Base-by-base conservation (phyloP, 495 filamentous ascomycete species). In the Chaetomium tenue region DNA sequence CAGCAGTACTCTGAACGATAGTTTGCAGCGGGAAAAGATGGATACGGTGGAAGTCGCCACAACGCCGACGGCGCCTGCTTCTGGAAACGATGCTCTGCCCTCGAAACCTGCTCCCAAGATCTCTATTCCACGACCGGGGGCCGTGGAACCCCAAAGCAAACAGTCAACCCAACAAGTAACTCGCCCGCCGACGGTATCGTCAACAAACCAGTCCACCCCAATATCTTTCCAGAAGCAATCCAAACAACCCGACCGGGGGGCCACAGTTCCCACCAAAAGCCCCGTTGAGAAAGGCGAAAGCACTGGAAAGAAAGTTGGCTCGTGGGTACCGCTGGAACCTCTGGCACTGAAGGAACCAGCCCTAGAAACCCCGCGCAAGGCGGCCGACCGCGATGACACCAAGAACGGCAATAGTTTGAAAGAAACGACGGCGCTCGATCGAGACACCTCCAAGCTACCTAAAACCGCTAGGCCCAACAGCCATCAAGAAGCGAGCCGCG, bases 271-370 rank as follows among this genome's bases (percentile, higher is more conserved):
- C 18, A n/a, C 52, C 1, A 20, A 25, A 12, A n/a, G 37, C 3
- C 47, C 30, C 7, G 22, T 47, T 30, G 55, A 63, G n/a, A 54
- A 59, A 46, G 64, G 53, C 15, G 64, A 63, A 25, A 20, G 15
- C 0, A 0, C 28, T 18, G 4, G 5, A n/a, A 28, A 58, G 42
- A 55, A 47, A 2, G 15, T 18, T 16, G n/a, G 5, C 12, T 13
- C 40, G 4, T 16, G 1, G 18, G 3, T n/a, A 6, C 9, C 20
- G 1, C 8, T 3, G 18, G 3, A 12, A 6, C 9, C 20, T 1
- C 8, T 3, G n/a, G 20, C 46, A 9, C 46, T 28, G 15, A 13
- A 12, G 22, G 25, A 12, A 1, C 20, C 28, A 20, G 22, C 52
- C 5, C 3, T 22, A 16, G 2, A 16, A 37, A 22, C 52, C 9